Evolutionary conservation across 2,329 filamentous ascomycete species (phyloP), one percentile per base, ranked within the genome.

Genomic region (Aspergillus carbonarius): DNA sequence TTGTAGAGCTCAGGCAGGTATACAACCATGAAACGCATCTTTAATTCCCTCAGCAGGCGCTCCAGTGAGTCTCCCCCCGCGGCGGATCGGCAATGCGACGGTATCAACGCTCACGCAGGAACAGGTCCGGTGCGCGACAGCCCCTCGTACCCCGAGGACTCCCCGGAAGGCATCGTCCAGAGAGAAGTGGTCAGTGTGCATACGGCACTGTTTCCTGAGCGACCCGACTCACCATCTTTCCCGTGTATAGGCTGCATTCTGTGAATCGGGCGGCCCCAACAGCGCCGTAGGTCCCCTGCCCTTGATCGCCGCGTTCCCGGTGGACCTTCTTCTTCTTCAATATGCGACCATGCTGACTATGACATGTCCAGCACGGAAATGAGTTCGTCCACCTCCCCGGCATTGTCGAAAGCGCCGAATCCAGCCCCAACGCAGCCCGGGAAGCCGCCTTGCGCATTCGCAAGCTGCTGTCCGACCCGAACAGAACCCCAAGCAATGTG

Each of bases 381-480:
- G 95, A 98, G 79, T 92, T 96, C 63, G 87, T 96, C 60, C 91
- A 93, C 72, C 88, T 98, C 35, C 95, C 95, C 8, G 86, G 88
- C 59, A 97, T 99, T 66, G 95, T 99, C 79, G 95, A 98, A 71
- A 86, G 90, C 54, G 93, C 93, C 80, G 95, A 98, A 75, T 96
- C 93, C 27, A 96, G 91, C 48, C 93, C 95, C 8, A 80, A 82
- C 48, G 95, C 95, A 5, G 93, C 93, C 23, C 86, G 88, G 63
- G 90, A 93, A 68, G 91, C 91, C 67, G 92, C 92, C 51, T 81
- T 85, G 64, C 82, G 89, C 64, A 91, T 98, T 71, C 89, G 91
- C 72, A 93, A 91, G 74, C 93, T 88, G 73, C 81, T 99, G 60
- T 83, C 86, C 67, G 88, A 87, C 65, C 89, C 93, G 42, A 87